phyloP scores from a whole-genome alignment of 2,329 filamentous ascomycete genomes.

The Epichloe gansuensis region DNA sequence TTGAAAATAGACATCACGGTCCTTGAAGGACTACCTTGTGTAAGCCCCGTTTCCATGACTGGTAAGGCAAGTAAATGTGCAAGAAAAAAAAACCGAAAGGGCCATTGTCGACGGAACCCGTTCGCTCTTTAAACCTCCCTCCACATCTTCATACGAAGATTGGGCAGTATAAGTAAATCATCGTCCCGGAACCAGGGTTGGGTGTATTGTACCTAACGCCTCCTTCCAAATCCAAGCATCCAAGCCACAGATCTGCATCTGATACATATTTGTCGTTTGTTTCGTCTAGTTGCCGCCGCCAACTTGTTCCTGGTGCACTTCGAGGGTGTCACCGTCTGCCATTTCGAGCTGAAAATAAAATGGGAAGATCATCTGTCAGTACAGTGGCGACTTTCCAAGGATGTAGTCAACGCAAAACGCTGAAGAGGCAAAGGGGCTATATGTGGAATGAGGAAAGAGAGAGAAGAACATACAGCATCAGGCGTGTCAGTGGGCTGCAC shows the following conservation, averaged over 20 bases:
- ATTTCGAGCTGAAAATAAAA: slow-evolving; percentile 64
- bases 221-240: slow-evolving; percentile 1
- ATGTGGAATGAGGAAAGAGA: neutral
- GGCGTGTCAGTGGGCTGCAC: slow-evolving; percentile 84
- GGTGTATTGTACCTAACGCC: slow-evolving; percentile 6
- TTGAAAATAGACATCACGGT: neutral
- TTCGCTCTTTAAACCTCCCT: neutral
- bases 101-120: neutral
- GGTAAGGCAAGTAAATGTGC: neutral
- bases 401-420: neutral
- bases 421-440: neutral
- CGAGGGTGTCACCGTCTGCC: slow-evolving; percentile 87
- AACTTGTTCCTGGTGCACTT: slow-evolving; percentile 97
- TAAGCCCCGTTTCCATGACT: neutral
- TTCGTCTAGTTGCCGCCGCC: slow-evolving; percentile 43
- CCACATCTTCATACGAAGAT: too few relatives aligned
- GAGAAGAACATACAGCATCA: slow-evolving; percentile 58
- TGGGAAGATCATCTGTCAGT: neutral
- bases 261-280: neutral
- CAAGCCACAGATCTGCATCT: neutral
- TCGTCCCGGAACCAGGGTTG: neutral
- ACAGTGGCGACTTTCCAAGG: neutral
- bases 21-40: neutral
- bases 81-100: neutral
- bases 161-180: too few relatives aligned